A percentile compares a stretch with the other conserved stretches of the same genome.
Evolutionary conservation across 73 alveolate species (phyloP).

Genomic region (Blepharisma japonicum): DNA sequence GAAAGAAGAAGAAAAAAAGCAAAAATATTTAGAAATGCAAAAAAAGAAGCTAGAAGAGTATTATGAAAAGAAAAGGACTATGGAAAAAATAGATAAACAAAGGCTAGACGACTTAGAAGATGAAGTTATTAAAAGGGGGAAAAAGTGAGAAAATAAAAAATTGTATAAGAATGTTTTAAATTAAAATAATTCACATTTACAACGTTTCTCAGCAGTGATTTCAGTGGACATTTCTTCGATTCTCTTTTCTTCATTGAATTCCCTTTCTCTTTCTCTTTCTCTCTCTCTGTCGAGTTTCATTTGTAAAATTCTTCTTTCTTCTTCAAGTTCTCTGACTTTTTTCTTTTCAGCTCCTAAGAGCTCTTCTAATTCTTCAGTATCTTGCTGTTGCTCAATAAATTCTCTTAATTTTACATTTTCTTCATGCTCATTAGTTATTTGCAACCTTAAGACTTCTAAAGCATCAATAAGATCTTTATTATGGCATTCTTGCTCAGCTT

Average conservation of each 20-base stretch:
- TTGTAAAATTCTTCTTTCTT: background rate
- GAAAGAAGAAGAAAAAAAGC: slow-evolving; percentile 17
- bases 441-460: no score
- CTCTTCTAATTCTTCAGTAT: background rate
- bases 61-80: background rate
- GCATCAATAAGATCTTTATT: no score
- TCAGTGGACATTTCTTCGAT: background rate
- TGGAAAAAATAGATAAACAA: background rate
- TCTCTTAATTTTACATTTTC: background rate
- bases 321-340: background rate
- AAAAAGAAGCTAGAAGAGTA: background rate
- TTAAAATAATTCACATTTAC: background rate
- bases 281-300: background rate
- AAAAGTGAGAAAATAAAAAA: background rate
- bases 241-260: background rate
- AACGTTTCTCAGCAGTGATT: background rate
- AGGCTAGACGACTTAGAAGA: background rate
- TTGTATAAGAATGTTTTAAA: background rate
- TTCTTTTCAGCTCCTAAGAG: background rate
- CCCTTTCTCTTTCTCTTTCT: background rate
- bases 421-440: no score
- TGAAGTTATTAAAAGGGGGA: background rate
- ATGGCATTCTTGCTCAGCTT: no score
- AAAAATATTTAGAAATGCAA: background rate
- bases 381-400: background rate